These are phyloP conservation scores for Chrysosporium queenslandicum DNA, from an alignment of 2,329 filamentous ascomycete species.

Conservation along the genomic window DNA sequence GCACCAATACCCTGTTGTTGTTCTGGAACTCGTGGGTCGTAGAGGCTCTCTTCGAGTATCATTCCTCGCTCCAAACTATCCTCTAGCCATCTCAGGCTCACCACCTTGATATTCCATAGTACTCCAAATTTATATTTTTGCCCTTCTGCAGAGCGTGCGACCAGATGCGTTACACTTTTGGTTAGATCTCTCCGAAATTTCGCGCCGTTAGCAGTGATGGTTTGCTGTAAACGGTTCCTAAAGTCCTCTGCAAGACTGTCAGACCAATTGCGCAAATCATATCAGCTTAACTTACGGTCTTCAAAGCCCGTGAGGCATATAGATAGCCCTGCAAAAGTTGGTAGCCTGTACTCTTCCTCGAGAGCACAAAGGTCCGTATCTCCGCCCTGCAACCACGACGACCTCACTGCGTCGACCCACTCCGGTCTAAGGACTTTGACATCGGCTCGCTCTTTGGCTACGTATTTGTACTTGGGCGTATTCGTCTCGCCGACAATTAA, in stretches of 20 bases:
- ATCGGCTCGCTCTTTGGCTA: slow-evolving; percentile 78
- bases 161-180: slow-evolving; percentile 73
- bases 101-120: slow-evolving; percentile 68
- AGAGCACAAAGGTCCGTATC: slow-evolving; percentile 62
- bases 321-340: slow-evolving; percentile 43
- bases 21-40: slow-evolving; percentile 60
- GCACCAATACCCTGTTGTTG: slow-evolving; percentile 68
- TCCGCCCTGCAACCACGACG: slow-evolving; percentile 69
- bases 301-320: slow-evolving; percentile 64
- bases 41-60: slow-evolving; percentile 78
- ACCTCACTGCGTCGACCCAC: slow-evolving; percentile 73
- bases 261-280: not conserved
- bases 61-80: slow-evolving; percentile 78
- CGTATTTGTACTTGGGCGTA: slow-evolving; percentile 91
- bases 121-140: slow-evolving; percentile 86
- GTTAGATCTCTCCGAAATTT: slow-evolving; percentile 80
- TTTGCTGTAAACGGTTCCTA: slow-evolving; percentile 59
- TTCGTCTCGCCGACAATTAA: slow-evolving; percentile 81
- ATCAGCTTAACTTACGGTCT: slow-evolving; percentile 41
- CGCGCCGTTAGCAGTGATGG: slow-evolving; percentile 62
- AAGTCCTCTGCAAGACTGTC: slow-evolving; percentile 29
- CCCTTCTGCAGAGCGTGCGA: slow-evolving; percentile 67
- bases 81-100: slow-evolving; percentile 73
- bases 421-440: slow-evolving; percentile 70
- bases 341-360: slow-evolving; percentile 47